Evolutionary conservation across 371 early-diverging fungal genomes (phyloP), one percentile per base, ranked within the genome.

Genomic region (Entomophthora muscae): DNA sequence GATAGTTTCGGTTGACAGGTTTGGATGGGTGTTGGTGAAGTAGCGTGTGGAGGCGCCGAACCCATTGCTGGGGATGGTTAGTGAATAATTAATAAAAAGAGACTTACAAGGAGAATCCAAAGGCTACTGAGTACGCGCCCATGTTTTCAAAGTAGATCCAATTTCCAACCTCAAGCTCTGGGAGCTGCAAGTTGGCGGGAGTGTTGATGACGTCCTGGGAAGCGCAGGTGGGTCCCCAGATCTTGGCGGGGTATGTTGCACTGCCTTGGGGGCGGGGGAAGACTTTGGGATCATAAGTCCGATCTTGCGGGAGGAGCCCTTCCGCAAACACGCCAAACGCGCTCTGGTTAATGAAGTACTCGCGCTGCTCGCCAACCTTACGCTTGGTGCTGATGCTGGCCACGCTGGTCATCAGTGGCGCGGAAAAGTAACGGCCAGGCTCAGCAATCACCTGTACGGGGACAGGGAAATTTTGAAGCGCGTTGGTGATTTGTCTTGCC

Each of bases 361-460:
- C 42, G 5, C 42, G 42, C 5, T 10, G 5, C 10, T 42, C 42
- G 17, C 10, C 17, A 42, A 5, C 10, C 10, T 10, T 17, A 66
- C 97, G 84, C 64, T 93, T 88, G 27, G 91, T 92, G 65, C 89
- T 83, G 53, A 98, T 80, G 69, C 89, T 86, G 42, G 90, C 88
- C 12, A 93, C 93, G 33, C 95, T 75, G 27, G 93, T 89, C 73
- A 88, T 95, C 12, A 95, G 94, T 27, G 91, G 83, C 23, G 91
- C 85, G 10, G 89, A 93, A 75, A 85, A 98, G 83, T 89, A 96
- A 63, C 98, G 84, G 51, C 98, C 98, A 61, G 98, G 98, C 73
- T 98, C 98, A 60, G 95, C 91, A 77, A 98, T 95, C 62, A 98
- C 83, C 56, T 90, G 89, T 51, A 95, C 76, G 51, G 73, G 73